A percentile compares a stretch with the other conserved stretches of the same genome.
Conservation (phyloP, 495 filamentous ascomycete genomes). For the Hyphodiscus hymeniophilus region DNA sequence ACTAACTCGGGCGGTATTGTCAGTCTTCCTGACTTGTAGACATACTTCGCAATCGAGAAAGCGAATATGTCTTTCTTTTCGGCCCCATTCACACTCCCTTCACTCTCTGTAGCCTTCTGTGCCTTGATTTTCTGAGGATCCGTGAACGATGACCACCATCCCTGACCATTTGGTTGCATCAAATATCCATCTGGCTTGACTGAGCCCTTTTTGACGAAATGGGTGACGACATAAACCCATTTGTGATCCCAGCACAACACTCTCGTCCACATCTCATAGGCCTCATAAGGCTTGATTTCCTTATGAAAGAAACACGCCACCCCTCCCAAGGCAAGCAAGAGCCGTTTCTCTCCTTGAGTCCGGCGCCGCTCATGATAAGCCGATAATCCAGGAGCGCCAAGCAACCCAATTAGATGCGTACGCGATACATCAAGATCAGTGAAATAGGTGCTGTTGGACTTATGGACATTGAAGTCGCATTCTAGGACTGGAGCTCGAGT, state of each 20-base stretch:
- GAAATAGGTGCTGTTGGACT: slow-evolving; percentile 79
- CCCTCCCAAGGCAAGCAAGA: slow-evolving; percentile 56
- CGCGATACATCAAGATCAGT: slow-evolving; percentile 69
- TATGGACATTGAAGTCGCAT: slow-evolving; percentile 78
- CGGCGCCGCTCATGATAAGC: slow-evolving; percentile 22
- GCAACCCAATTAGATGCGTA: slow-evolving; percentile 48
- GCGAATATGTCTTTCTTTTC: slow-evolving; percentile 36
- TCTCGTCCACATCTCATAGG: slow-evolving; percentile 66
- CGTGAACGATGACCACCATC: slow-evolving; percentile 24
- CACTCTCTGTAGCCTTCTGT: slow-evolving; percentile 6
- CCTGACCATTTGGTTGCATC: slow-evolving; percentile 15
- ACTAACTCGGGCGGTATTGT: slow-evolving; percentile 79
- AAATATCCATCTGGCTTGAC: slow-evolving; percentile 34
- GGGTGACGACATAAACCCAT: slow-evolving; percentile 70
- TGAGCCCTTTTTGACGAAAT: slow-evolving; percentile 53
- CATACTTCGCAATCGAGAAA: slow-evolving; percentile 47
- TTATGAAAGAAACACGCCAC: slow-evolving; percentile 58
- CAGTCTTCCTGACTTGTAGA: slow-evolving; percentile 54
- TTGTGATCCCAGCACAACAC: slow-evolving; percentile 71
- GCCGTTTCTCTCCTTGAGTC: slow-evolving; percentile 32
- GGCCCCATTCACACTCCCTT: slow-evolving; percentile 6
- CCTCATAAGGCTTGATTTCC: slow-evolving; percentile 61
- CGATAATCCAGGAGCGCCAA: slow-evolving; percentile 40
- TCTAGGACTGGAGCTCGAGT: slow-evolving; percentile 57
- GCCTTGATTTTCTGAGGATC: slow-evolving; percentile 18